Base-by-base conservation (phyloP, 345 rosid genomes). In the Acer yangbiense region DNA sequence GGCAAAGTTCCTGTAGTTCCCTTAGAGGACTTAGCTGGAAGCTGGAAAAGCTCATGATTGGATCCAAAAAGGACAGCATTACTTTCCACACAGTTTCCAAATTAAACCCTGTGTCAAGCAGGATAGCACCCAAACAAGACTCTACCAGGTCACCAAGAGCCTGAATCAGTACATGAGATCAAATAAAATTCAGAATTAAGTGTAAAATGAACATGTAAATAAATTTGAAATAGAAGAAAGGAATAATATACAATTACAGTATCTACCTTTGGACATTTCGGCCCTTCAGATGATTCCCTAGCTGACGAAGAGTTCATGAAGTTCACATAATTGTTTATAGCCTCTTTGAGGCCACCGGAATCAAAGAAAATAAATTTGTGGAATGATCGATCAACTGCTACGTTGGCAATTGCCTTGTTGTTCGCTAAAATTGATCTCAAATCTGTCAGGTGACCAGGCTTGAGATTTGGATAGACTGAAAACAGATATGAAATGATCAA, bases 391-490 rank as follows among this genome's bases (percentile, higher is more conserved):
- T 76, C 85, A 69, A 95, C 87, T 23, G 98, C 92, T 81, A 85
- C 89, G 82, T 80, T 83, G 80, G 98, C 98, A 74, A 95, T 88
- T 71, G 91, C 90, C 88, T 88, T 85, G 84, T 93, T 95, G 74
- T 86, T 95, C 68, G 90, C 95, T 27, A 91, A 86, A 68, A 82
- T 86, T 67, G 98, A 87, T 86, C 98, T 87, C 82, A 95, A 85
- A 87, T 95, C 98, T 4, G 98, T 95, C 86, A 95, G 83, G 81
- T 88, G 95, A 76, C 98, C 98, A 75, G 98, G 98, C 82, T 89
- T 95, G 86, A 95, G 75, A 76, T 90, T 85, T 46, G 98, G 98
- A 83, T 89, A 95, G 64, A 71, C 88, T 4, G 98, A 86, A 84
- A 86, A 95, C 23, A 91, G 88, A 86, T 89, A 93, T 65, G 98